Percentiles rank a stretch among this genome's conserved stretches.
Conservation (phyloP, 306 rosid species). For the Leucaena leucocephala region DNA sequence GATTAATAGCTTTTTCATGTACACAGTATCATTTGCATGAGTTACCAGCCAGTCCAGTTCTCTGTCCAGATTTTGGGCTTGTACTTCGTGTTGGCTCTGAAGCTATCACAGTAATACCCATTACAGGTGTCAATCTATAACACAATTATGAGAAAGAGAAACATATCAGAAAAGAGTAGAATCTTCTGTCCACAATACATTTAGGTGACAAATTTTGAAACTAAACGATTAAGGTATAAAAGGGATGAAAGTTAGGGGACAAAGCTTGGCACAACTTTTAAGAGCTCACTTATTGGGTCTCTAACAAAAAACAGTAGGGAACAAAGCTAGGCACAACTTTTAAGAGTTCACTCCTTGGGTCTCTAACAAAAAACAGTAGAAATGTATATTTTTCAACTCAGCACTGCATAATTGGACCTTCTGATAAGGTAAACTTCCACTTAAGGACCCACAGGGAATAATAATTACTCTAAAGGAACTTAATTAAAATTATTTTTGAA, state of each 20-base stretch:
- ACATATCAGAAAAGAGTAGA: slow-evolving; percentile 10
- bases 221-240: neutral
- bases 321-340: neutral
- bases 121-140: slow-evolving; percentile 89
- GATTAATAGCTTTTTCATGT: neutral
- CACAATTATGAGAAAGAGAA: slow-evolving; percentile 22
- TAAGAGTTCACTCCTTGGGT: neutral
- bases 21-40: slow-evolving; percentile 6
- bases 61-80: slow-evolving; percentile 99
- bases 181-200: neutral
- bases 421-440: neutral
- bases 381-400: neutral
- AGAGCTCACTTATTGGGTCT: neutral
- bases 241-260: neutral
- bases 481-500: neutral
- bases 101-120: slow-evolving; percentile 88
- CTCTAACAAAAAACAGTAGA: neutral
- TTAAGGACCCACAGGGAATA: neutral
- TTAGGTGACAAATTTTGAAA: neutral
- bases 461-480: neutral
- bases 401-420: neutral
- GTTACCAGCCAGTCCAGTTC: slow-evolving; percentile 93
- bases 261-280: neutral
- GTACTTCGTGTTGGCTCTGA: slow-evolving; percentile 63
- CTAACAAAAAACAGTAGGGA: neutral